A percentile compares a stretch with the other conserved stretches of the same genome.
These are phyloP conservation scores for Fraxinus baroniana DNA, from an alignment of 305 asterid species.

Conservation along the genomic window DNA sequence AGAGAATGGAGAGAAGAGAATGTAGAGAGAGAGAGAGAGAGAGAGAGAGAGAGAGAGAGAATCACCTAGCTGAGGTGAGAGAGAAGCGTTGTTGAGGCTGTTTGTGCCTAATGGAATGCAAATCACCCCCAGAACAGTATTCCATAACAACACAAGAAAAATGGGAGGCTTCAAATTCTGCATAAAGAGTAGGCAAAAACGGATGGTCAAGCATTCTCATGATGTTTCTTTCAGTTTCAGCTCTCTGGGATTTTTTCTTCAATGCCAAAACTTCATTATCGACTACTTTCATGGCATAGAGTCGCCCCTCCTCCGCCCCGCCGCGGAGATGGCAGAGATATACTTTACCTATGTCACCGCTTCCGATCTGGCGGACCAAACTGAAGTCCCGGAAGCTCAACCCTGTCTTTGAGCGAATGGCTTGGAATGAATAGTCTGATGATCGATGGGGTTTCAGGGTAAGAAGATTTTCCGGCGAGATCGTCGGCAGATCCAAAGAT, in stretches of 20 bases:
- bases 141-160: conserved; percentile 81
- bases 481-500: conserved; percentile 55
- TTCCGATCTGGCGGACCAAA: conserved; percentile 78
- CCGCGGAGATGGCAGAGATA: conserved; percentile 67
- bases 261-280: conserved; percentile 62
- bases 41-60: too few species aligned
- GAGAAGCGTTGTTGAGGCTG: conserved; percentile 72
- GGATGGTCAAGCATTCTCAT: conserved; percentile 77
- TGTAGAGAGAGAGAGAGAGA: background rate
- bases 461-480: conserved; percentile 51
- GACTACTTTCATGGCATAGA: conserved; percentile 84
- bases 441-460: conserved; percentile 63
- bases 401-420: conserved; percentile 35
- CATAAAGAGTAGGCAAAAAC: conserved; percentile 69
- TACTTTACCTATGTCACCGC: conserved; percentile 83
- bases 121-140: conserved; percentile 74
- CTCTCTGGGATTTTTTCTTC: conserved; percentile 73
- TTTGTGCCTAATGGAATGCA: conserved; percentile 67
- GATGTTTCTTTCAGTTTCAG: conserved; percentile 72
- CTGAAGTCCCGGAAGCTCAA: conserved; percentile 62
- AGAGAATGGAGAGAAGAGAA: background rate
- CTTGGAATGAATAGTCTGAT: conserved; percentile 64
- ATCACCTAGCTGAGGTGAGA: conserved; percentile 52
- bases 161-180: conserved; percentile 74
- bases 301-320: conserved; percentile 34